Evolutionary conservation across 441 rosid species (phyloP), one percentile per base, ranked within the genome.

Genomic region (Bocquillonia castaneifolia): DNA sequence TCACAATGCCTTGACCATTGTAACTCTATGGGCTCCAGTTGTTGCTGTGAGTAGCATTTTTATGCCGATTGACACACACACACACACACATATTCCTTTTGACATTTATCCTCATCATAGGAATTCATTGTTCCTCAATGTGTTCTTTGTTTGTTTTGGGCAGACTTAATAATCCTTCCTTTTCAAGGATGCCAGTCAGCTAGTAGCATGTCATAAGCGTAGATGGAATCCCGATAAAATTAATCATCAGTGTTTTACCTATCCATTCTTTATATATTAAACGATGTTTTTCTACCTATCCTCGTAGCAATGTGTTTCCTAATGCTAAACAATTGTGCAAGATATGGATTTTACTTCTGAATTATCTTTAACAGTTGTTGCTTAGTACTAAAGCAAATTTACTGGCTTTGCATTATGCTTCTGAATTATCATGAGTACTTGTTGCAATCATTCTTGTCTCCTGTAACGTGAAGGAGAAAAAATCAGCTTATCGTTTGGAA

Each of bases 1-100:
- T 78, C 96, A 90, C 78, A 89, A 95, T 78, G 92, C 92, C 76
- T 71, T 95, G 80, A 75, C 99, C 39, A 76, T 95, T 77, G 96
- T 83, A 69, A 79, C 82, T 84, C 79, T 95, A 68, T 95, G 99
- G 99, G 89, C 92, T 70, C 99, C 99, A 59, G 92, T 95, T 64
- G 61, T 90, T 44, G 85, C 90, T 77, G 99, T 94, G 84, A 92
- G 98, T 86, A 83, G 59, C 64, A 72, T 64, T 67, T n/a, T 67
- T 29, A 72, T 71, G 28, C 23, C 1, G n/a, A 6, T n/a, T n/a
- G n/a, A n/a, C n/a, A n/a, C n/a, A n/a, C n/a, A n/a, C n/a, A n/a
- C n/a, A n/a, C n/a, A n/a, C 12, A 12, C 2, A 6, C 12, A 6
- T 6, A 12, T 6, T 42, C 13, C 47, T 42, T 13, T 6, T 42